A percentile compares a stretch with the other conserved stretches of the same genome.
Conservation (phyloP, 306 rosid species). For the Mimosa pudica region DNA sequence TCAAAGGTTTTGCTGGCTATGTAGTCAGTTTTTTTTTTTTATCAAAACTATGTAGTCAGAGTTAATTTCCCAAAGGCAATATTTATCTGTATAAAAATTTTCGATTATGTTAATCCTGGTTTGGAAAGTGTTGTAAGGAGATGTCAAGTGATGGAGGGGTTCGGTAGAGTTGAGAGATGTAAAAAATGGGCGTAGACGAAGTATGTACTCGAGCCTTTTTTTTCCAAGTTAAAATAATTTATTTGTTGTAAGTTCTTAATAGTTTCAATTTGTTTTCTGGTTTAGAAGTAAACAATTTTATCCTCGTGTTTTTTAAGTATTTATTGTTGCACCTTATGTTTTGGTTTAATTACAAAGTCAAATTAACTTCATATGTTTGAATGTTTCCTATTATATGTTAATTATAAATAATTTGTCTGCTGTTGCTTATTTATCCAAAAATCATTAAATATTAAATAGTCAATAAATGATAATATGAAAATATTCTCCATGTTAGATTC, state of each 20-base stretch:
- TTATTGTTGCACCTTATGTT: not conserved
- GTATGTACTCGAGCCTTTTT: not conserved
- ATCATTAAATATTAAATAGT: too few species aligned
- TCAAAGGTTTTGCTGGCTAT: conserved; percentile 18
- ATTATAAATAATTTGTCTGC: too few species aligned
- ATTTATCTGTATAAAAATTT: not conserved
- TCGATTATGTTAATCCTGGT: not conserved
- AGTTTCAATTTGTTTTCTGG: not conserved
- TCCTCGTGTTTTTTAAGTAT: not conserved
- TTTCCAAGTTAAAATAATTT: not conserved
- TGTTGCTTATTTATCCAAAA: too few species aligned
- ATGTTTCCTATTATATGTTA: not conserved
- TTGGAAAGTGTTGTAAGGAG: not conserved
- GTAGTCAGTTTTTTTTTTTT: too few species aligned
- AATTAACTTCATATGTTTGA: not conserved
- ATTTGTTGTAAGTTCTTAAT: not conserved
- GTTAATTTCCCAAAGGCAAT: too few species aligned
- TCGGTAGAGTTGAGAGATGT: not conserved
- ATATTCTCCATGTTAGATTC: not conserved
- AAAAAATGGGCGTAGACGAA: not conserved
- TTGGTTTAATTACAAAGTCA: not conserved
- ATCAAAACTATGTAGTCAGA: too few species aligned
- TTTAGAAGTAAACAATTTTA: not conserved
- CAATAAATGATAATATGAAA: too few species aligned
- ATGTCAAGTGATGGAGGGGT: not conserved